Base-by-base conservation (phyloP, 257 asterid species). In the Jacaranda copaia region DNA sequence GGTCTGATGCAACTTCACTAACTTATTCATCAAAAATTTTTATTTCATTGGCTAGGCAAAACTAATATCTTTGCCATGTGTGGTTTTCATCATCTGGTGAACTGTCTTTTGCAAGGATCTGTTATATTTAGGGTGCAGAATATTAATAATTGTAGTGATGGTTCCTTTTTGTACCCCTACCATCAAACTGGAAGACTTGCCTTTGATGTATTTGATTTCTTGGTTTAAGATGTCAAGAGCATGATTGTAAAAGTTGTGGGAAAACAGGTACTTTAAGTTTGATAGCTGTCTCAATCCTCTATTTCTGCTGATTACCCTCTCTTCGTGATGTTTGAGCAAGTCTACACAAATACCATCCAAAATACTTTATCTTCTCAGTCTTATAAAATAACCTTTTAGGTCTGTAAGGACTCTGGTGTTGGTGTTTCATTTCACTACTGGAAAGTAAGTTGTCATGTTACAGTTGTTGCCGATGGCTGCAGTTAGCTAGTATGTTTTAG, bases 31-130 rank as follows among this genome's bases (percentile, higher is more conserved):
- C 32, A 42, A n/a, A 1, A 0, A 46, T 10, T 19, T 15, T 56
- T 73, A 32, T 68, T 48, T 84, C 62, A 58, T 77, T 65, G 35
- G 72, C 66, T 70, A 32, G 14, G 18, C 63, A 51, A 57, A 59
- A 66, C 32, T 62, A 42, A 43, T 77, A 19, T 63, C 35, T 74
- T 68, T 61, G 32, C 32, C 32, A 2, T 25, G 32, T 25, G 32
- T 58, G 51, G 13, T 62, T 45, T 15, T 42, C 70, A 20, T 46
- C 68, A 48, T 53, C 67, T 77, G 14, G 49, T 59, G 70, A 35
- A 53, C 62, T 60, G 69, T n/a, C 57, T 51, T 13, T 52, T 57
- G 45, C 32, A 36, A 55, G 59, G 57, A 35, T 14, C 15, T 38
- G 70, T 15, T 73, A 16, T 70, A n/a, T 62, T 60, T 11, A 43